Percentiles rank a stretch among this genome's conserved stretches.
phyloP scores from a whole-genome alignment of 192 early-diverging fungal genomes.

The Phlyctochytrium bullatum region DNA sequence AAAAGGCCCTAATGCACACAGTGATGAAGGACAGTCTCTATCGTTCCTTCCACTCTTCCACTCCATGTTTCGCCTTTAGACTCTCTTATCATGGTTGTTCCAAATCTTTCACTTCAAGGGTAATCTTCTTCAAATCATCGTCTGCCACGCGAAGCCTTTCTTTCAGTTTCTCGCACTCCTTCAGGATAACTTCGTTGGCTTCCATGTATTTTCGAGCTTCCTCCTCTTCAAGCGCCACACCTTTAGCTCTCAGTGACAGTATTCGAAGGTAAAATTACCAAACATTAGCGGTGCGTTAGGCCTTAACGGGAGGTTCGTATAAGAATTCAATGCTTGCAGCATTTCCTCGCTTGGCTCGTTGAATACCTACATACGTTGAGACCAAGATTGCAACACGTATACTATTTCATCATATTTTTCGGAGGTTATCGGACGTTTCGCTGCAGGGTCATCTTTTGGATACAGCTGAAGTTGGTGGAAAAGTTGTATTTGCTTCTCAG shows the following conservation, averaged over 20 bases:
- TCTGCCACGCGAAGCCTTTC: constrained; percentile 19
- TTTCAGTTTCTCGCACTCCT: constrained; percentile 49
- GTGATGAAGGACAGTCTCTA: too few species aligned
- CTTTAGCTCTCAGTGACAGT: constrained; percentile 15
- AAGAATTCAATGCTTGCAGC: constrained; percentile 56
- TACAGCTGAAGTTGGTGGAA: constrained; percentile 92
- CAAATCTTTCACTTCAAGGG: too few species aligned
- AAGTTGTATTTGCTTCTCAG: constrained; percentile 76
- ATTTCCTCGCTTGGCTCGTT: constrained; percentile 81
- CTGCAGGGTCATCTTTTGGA: constrained; percentile 65
- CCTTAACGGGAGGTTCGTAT: constrained; percentile 41
- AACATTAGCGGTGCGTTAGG: constrained; percentile 3
- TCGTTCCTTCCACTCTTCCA: too few species aligned
- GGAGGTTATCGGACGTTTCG: constrained; percentile 66
- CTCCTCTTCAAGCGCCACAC: constrained; percentile 61
- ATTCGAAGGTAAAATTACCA: background rate
- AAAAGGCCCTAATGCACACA: too few species aligned
- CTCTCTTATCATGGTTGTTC: too few species aligned
- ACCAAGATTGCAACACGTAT: constrained; percentile 18
- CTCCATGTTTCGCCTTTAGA: too few species aligned
- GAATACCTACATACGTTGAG: constrained; percentile 52
- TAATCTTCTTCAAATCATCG: too few species aligned
- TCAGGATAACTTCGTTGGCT: constrained; percentile 56
- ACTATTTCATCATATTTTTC: constrained; percentile 84
- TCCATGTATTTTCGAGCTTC: constrained; percentile 65